Conservation (phyloP, 106 monocot genomes). For the Chionographis japonica region DNA sequence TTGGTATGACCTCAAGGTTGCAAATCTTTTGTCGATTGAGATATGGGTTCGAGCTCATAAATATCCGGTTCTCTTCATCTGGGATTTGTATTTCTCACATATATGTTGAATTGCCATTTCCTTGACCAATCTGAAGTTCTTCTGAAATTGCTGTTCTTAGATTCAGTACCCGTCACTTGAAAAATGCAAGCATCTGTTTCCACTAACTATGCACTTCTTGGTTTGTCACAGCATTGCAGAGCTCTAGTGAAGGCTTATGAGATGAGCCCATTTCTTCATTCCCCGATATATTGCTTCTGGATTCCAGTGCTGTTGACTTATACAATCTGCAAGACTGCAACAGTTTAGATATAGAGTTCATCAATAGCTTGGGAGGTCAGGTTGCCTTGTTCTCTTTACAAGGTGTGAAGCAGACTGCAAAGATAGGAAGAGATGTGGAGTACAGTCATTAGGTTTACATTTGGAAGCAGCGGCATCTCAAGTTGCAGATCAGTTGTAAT, state of each 20-base stretch:
- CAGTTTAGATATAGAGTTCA: conserved; percentile 8
- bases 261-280: conserved; percentile 68
- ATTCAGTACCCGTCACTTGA: not conserved
- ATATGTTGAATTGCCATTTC: not conserved
- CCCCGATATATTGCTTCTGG: conserved; percentile 61
- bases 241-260: conserved; percentile 88
- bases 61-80: too few relatives aligned
- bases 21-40: not conserved
- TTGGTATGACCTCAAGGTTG: not conserved
- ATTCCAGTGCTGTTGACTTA: conserved; percentile 45
- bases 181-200: not conserved
- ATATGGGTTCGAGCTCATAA: not conserved
- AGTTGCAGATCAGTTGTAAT: too few relatives aligned
- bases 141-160: not conserved
- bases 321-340: conserved; percentile 56
- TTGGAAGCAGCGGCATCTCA: too few relatives aligned
- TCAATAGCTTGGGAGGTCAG: too few relatives aligned
- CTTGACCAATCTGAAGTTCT: too few relatives aligned
- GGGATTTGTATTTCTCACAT: not conserved
- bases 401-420: too few relatives aligned
- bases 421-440: too few relatives aligned
- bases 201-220: not conserved
- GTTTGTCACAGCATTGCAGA: conserved; percentile 60
- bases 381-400: too few relatives aligned
- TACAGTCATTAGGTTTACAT: too few relatives aligned